Evolutionary conservation across 345 rosid species (phyloP), one percentile per base, ranked within the genome.

Genomic region (Draba incana): DNA sequence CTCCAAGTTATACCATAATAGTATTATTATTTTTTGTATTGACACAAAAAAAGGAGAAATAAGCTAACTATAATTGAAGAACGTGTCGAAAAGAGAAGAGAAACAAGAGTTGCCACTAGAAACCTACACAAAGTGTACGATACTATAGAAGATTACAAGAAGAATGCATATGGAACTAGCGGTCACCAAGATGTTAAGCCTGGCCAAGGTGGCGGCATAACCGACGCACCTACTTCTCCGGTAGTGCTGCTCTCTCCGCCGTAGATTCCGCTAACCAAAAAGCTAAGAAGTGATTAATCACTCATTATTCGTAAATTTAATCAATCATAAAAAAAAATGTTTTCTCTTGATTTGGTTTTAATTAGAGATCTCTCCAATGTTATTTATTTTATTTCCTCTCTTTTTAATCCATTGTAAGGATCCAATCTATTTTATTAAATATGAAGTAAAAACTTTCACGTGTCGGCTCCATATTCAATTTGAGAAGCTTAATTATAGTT

Each of bases 211-310:
- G 81, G 81, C 0, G 83, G 87, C 5, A 46, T 73, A 62, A 84
- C 85, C n/a, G 87, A 77, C 11, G 86, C 83, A 33, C 86, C 88
- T 16, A 82, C 90, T 79, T 64, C 42, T 43, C 86, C 6, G 80
- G 86, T 8, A 23, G 38, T 10, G 70, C 53, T 66, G 64, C 71
- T 55, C 45, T 75, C 3, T 42, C 72, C 14, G 65, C 53, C 23
- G 2, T 66, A 42, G 76, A 75, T 56, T 47, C 64, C 35, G 75
- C 62, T 69, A 38, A 69, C 51, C 65, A 69, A 65, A 76, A 64
- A 68, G 68, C 64, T 62, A 69, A 70, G 69, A 70, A 65, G 53
- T 77, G 64, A 77, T 77, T 58, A 66, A 54, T 11, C 20, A 44
- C 35, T 33, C 68, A 51, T 31, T 23, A 39, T 48, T 69, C 42